phyloP scores from a whole-genome alignment of 768 basidiomycete species.

The Kwoniella mangroviensis region DNA sequence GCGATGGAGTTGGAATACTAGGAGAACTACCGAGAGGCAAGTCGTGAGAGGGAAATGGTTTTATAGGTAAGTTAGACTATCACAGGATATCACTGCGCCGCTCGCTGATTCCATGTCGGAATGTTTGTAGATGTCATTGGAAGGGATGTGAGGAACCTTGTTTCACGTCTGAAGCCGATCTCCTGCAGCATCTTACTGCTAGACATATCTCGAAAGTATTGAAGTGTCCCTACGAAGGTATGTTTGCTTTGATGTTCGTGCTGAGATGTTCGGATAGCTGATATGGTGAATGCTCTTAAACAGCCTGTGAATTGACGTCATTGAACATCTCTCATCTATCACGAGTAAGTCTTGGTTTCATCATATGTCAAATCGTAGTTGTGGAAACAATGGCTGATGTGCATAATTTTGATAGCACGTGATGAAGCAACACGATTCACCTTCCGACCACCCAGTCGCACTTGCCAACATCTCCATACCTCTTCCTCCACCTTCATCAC shows the following conservation, averaged over 20 bases:
- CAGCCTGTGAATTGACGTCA: slow-evolving; percentile 31
- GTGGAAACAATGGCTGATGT: no score
- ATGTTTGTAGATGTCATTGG: slow-evolving; percentile 31
- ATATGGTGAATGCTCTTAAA: background rate
- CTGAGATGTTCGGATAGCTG: background rate
- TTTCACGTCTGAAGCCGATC: slow-evolving; percentile 22
- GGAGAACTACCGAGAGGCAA: slow-evolving; percentile 9
- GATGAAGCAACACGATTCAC: slow-evolving; percentile 34
- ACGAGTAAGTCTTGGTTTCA: slow-evolving; percentile 12
- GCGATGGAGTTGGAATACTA: slow-evolving; percentile 5
- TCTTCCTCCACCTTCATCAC: slow-evolving; percentile 9
- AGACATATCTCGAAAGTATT: slow-evolving; percentile 36
- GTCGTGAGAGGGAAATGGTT: slow-evolving; percentile 6
- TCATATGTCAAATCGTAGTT: no score
- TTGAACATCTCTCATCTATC: slow-evolving; percentile 36
- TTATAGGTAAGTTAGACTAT: slow-evolving; percentile 9
- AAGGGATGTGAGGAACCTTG: slow-evolving; percentile 37
- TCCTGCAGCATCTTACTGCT: slow-evolving; percentile 38
- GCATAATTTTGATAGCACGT: slow-evolving; percentile 19
- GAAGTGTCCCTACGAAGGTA: slow-evolving; percentile 35
- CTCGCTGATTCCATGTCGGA: no score
- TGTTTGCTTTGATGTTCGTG: background rate
- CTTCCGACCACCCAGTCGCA: slow-evolving; percentile 21
- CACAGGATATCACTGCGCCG: no score
- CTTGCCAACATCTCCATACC: slow-evolving; percentile 23